phyloP scores from a whole-genome alignment of 2,329 filamentous ascomycete genomes.

The Trichophaea hybrida region DNA sequence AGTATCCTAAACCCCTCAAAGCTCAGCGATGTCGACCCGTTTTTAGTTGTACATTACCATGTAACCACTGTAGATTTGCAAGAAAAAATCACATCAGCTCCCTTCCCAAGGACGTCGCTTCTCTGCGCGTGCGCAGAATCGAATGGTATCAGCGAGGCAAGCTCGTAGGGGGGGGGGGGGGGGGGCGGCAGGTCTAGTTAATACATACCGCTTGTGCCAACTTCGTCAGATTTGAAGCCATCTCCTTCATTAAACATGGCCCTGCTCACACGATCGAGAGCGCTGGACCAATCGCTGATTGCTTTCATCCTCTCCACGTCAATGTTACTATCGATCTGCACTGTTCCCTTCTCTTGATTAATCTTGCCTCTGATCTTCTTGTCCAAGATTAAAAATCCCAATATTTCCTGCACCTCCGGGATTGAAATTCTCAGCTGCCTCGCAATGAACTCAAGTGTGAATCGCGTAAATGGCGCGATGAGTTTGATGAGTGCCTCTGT shows the following conservation, averaged over 20 bases:
- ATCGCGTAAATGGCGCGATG: constrained; percentile 86
- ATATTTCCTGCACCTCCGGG: constrained; percentile 80
- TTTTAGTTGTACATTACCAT: no score
- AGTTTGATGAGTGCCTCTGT: constrained; percentile 89
- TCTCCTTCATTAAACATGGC: constrained; percentile 5
- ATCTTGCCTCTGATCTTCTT: constrained; percentile 76
- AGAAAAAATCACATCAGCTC: neutral
- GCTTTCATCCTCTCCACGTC: constrained; percentile 62
- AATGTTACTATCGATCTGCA: constrained; percentile 61
- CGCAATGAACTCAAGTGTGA: constrained; percentile 77
- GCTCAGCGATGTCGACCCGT: no score
- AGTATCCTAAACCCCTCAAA: no score
- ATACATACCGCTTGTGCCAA: neutral
- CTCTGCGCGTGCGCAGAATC: neutral
- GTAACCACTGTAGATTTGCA: no score
- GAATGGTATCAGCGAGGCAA: neutral
- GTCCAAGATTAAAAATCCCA: constrained; percentile 88
- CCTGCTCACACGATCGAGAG: constrained; percentile 40
- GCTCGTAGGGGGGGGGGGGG: neutral
- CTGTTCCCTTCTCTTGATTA: constrained; percentile 70
- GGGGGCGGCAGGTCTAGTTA: neutral
- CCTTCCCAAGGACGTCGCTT: neutral
- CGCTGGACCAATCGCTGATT: constrained; percentile 55
- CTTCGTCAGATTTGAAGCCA: neutral
- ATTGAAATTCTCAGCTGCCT: constrained; percentile 74